phyloP scores from a whole-genome alignment of 192 early-diverging fungal genomes.

The Allomyces arbusculus region DNA sequence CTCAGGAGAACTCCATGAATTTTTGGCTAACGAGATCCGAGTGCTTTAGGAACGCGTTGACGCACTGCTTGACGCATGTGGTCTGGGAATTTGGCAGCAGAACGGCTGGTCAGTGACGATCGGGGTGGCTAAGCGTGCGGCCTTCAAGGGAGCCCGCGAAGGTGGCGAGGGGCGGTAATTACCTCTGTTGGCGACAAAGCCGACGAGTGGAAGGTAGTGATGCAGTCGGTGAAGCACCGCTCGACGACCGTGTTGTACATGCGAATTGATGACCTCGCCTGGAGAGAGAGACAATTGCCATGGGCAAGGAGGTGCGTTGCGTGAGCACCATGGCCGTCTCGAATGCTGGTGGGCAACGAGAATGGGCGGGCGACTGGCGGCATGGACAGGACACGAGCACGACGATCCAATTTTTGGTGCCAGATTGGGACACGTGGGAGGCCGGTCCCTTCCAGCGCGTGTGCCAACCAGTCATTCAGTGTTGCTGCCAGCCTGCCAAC shows the following conservation, averaged over 20 bases:
- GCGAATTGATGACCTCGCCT: conserved; percentile 81
- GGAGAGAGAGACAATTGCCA: conserved; percentile 1
- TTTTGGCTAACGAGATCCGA: conserved; percentile 76
- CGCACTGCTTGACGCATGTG: conserved; percentile 66
- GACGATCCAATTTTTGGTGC: too few relatives aligned
- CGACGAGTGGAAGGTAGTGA: conserved; percentile 85
- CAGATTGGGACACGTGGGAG: neutral
- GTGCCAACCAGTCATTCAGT: too few relatives aligned
- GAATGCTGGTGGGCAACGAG: neutral
- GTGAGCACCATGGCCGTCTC: neutral
- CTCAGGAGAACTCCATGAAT: conserved; percentile 35
- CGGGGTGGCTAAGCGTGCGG: too few relatives aligned
- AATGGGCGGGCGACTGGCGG: too few relatives aligned
- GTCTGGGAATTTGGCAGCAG: conserved; percentile 19
- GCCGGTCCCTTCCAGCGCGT: neutral
- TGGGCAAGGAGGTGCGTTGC: neutral
- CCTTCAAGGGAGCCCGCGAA: too few relatives aligned
- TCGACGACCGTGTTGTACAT: conserved; percentile 71
- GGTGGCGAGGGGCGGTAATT: too few relatives aligned
- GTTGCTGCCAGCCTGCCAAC: too few relatives aligned
- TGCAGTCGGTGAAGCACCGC: conserved; percentile 85
- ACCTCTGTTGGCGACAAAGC: conserved; percentile 70
- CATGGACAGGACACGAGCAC: too few relatives aligned
- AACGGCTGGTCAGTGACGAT: neutral
- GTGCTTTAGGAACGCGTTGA: conserved; percentile 91